Base-by-base conservation (phyloP, 495 filamentous ascomycete genomes). In the Penicillium herquei region DNA sequence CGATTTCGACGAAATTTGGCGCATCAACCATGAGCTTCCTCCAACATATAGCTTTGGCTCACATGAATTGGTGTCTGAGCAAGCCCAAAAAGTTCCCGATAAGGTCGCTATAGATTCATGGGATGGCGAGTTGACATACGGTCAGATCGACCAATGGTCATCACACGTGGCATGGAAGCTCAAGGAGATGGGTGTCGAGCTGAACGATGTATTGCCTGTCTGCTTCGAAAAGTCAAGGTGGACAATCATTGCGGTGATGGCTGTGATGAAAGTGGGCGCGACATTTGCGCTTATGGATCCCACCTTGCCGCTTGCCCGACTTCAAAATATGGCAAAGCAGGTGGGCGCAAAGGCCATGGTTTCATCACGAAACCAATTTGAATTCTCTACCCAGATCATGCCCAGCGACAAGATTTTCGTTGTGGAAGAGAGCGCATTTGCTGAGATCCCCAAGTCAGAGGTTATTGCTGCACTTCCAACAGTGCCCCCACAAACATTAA, bases 221-320 rank as follows among this genome's bases (percentile, higher is more conserved):
- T 78, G 74, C 51, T 78, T 78, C 35, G 78, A 82, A 31, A 80
- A 80, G 39, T 80, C 76, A 10, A 64, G 57, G 37, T 80, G 77
- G 77, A 74, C 71, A 3, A 70, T 72, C 3, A 61, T 80, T 26
- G 75, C 74, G 6, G 66, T 78, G 1, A 65, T 80, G 6, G 77
- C 64, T 1, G 70, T 71, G 1, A 73, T 78, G 70, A 78, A 78
- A 52, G 61, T 67, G 1, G 77, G 77, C 2, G 69, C 56, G 8
- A 70, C 73, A 1, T 63, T 76, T 31, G 71, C 68, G 11, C 54
- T 76, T 5, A 71, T 77, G 65, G 72, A 74, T 40, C 68, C 71
- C 30, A 67, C 63, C 0, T 62, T 71, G 33, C 72, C 74, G 31
- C 69, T 67, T 45, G 73, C 57, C 6, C 72, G 74, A 41, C 67